Percentiles rank a stretch among this genome's conserved stretches.
These are phyloP conservation scores for Stygiomarasmius scandens DNA, from an alignment of 1,284 basidiomycete genomes.

Conservation along the genomic window DNA sequence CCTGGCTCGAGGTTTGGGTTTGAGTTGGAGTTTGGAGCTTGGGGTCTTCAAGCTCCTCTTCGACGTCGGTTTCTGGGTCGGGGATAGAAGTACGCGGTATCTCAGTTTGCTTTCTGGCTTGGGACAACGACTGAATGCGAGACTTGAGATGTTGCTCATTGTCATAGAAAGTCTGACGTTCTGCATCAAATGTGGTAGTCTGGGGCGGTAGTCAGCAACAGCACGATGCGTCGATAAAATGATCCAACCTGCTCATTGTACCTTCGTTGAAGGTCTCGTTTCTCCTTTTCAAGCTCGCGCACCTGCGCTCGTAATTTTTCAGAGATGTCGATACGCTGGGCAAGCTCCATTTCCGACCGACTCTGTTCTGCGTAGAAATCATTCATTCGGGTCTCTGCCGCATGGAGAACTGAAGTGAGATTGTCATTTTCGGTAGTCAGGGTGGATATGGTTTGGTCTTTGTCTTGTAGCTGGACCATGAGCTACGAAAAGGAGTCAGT, in stretches of 20 bases:
- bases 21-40: slow-evolving; percentile 26
- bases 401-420: slow-evolving; percentile 61
- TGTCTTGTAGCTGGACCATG: slow-evolving; percentile 73
- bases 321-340: slow-evolving; percentile 73
- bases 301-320: slow-evolving; percentile 78
- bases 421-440: slow-evolving; percentile 66
- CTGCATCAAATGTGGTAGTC: slow-evolving; percentile 80
- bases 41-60: slow-evolving; percentile 35
- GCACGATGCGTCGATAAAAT: not conserved
- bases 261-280: slow-evolving; percentile 72
- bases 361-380: slow-evolving; percentile 80
- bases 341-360: slow-evolving; percentile 75
- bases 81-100: slow-evolving; percentile 25
- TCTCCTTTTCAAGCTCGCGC: slow-evolving; percentile 81
- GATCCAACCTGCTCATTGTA: slow-evolving; percentile 78
- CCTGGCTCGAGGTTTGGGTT: slow-evolving; percentile 35
- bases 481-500: slow-evolving; percentile 30
- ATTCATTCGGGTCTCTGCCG: slow-evolving; percentile 67
- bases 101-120: slow-evolving; percentile 62
- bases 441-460: slow-evolving; percentile 65
- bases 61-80: slow-evolving; percentile 38
- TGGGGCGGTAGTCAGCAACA: slow-evolving; percentile 33
- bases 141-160: slow-evolving; percentile 87
- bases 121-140: slow-evolving; percentile 76
- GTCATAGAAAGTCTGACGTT: slow-evolving; percentile 84